phyloP scores from a whole-genome alignment of 169 alveolate species.

The Plasmodium ovale region DNA sequence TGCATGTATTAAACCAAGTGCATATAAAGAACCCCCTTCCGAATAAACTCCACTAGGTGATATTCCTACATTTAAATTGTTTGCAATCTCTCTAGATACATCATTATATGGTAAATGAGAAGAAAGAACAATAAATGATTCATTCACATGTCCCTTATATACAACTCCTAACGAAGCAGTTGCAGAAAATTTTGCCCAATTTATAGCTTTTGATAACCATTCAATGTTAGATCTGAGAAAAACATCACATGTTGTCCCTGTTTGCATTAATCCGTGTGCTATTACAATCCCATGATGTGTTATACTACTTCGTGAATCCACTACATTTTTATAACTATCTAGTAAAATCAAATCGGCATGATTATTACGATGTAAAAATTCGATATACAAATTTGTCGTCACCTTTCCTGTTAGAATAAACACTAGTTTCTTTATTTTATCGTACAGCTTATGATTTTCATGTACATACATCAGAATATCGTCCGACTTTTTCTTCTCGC shows the following conservation, averaged over 20 bases:
- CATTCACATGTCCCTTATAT: slow-evolving; percentile 88
- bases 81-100: slow-evolving; percentile 61
- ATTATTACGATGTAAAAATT: slow-evolving; percentile 91
- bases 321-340: slow-evolving; percentile 79
- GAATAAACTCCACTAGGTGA: slow-evolving; percentile 88
- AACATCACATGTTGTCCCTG: slow-evolving; percentile 96
- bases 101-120: slow-evolving; percentile 61
- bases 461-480: slow-evolving; percentile 29
- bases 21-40: slow-evolving; percentile 98
- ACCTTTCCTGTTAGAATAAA: slow-evolving; percentile 87
- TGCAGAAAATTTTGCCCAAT: slow-evolving; percentile 98
- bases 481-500: slow-evolving; percentile 21
- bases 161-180: slow-evolving; percentile 98
- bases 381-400: slow-evolving; percentile 86
- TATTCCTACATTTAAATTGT: slow-evolving; percentile 81
- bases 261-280: slow-evolving; percentile 93
- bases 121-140: slow-evolving; percentile 68
- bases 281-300: slow-evolving; percentile 94
- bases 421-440: slow-evolving; percentile 77
- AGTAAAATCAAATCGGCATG: slow-evolving; percentile 91
- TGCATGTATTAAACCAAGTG: slow-evolving; percentile 95
- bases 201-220: slow-evolving; percentile 95
- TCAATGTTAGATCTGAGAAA: slow-evolving; percentile 94
- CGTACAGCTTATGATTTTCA: slow-evolving; percentile 58
- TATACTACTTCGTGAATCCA: slow-evolving; percentile 85